Base-by-base conservation (phyloP, 805 yeast genomes). In the Yamadazyma olivae region DNA sequence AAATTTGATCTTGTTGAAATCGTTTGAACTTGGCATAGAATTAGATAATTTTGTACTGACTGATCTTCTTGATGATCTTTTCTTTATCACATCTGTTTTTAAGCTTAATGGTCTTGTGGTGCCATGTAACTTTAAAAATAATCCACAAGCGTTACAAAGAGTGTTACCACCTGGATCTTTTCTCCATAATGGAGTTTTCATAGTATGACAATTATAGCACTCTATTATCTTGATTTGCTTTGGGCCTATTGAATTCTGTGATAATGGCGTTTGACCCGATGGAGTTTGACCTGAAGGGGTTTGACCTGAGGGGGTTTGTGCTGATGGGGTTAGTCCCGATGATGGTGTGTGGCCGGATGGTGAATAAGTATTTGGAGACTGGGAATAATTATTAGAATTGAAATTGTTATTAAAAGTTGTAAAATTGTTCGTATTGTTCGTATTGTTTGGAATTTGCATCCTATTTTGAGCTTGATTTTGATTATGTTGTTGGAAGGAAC, bases 131-230 rank as follows among this genome's bases (percentile, higher is more conserved):
- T 77, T 77, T 36, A 71, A 67, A 49, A 77, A 78, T 16, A 78
- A 58, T 0, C 83, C 83, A 59, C 83, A 78, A 0, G 83, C 83
- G 49, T 78, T 78, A 51, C 83, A 78, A 4, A 78, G 59, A 3
- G 83, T 76, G 41, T 76, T 74, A 1, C 83, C 83, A 18, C 57
- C 64, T 5, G 79, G 71, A 48, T 77, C 81, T 49, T 76, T 67
- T 30, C 83, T 57, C 83, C 83, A 78, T 17, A 78, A 59, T 1
- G 83, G 83, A 0, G 83, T 78, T 39, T 75, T 78, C 2, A 69
- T 52, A 1, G 83, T 77, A 31, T 75, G 72, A 51, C 83, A 78
- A 54, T 78, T 78, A 38, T 61, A 61, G 52, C 83, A 78, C 44
- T 71, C 75, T 3, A 72, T 26, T 8, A 43, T 41, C 15, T 44